Evolutionary conservation across 2,329 filamentous ascomycete species (phyloP).

Genomic region (Chrysosporium keratinophilum): DNA sequence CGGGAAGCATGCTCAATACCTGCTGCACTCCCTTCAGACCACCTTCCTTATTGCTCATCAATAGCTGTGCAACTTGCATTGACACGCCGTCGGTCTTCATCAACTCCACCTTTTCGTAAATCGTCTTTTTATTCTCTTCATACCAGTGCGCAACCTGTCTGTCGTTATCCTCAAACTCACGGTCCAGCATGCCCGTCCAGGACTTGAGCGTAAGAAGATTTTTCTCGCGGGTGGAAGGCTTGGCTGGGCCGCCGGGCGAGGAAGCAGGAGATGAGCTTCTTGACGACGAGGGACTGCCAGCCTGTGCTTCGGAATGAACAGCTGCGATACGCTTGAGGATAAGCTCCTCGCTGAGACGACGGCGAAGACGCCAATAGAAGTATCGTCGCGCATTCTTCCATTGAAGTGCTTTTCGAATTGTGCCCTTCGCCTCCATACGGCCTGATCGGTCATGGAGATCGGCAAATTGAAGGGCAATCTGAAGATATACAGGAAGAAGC

Average conservation of each 20-base stretch:
- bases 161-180: conserved; percentile 69
- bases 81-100: conserved; percentile 67
- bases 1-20: conserved; percentile 74
- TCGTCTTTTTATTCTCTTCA: conserved; percentile 77
- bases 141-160: conserved; percentile 86
- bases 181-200: conserved; percentile 60
- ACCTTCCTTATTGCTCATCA: conserved; percentile 56
- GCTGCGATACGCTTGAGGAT: conserved; percentile 77
- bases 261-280: conserved; percentile 26
- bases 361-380: conserved; percentile 99
- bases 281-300: conserved; percentile 35
- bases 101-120: conserved; percentile 73
- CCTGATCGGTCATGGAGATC: conserved; percentile 94
- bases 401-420: conserved; percentile 70
- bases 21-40: conserved; percentile 78
- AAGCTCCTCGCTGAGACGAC: conserved; percentile 93
- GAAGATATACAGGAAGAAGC: conserved; percentile 82
- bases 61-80: conserved; percentile 57
- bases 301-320: conserved; percentile 27
- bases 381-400: conserved; percentile 88
- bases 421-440: conserved; percentile 96
- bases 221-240: conserved; percentile 46
- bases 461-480: conserved; percentile 93
- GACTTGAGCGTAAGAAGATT: conserved; percentile 68
- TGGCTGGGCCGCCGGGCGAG: conserved; percentile 21